These are phyloP conservation scores for Logfia minima DNA, from an alignment of 129 eudicot species.

Conservation along the genomic window DNA sequence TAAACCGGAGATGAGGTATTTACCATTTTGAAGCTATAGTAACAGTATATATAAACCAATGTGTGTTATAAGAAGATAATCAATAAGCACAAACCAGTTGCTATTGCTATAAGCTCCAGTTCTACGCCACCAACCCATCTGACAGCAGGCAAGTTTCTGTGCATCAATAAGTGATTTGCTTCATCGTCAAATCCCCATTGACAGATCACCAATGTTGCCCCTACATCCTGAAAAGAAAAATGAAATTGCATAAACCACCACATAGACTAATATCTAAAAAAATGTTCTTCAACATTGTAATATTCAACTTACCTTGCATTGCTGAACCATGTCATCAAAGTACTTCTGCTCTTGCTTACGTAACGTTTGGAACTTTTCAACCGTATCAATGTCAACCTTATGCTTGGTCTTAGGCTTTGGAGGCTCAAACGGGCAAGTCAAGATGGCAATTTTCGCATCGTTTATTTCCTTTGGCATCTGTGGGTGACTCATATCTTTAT, in stretches of 20 bases:
- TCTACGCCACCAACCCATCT: conserved; percentile 99
- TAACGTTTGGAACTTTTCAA: conserved; percentile 87
- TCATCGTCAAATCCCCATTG: conserved; percentile 99
- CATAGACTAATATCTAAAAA: not conserved
- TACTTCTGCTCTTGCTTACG: conserved; percentile 92
- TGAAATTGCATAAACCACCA: not conserved
- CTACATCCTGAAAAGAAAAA: conserved; percentile 70
- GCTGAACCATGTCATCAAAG: conserved; percentile 96
- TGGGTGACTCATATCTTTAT: conserved; percentile 99
- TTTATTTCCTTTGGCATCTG: conserved; percentile 98
- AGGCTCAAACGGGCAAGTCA: conserved; percentile 99
- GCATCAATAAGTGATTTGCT: conserved; percentile 95
- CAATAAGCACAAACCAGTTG: conserved; percentile 67
- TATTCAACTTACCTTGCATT: conserved; percentile 72
- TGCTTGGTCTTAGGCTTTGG: conserved; percentile 99
- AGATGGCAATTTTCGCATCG: conserved; percentile 90
- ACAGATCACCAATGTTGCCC: conserved; percentile 96
- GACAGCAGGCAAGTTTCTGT: conserved; percentile 95
- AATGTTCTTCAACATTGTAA: not conserved
- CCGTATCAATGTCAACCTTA: conserved; percentile 99
- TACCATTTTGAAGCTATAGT: not conserved
- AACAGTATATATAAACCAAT: conserved; percentile 13
- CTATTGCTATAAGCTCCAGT: conserved; percentile 94
- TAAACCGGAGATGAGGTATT: too few species aligned
- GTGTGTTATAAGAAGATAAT: not conserved